Evolutionary conservation across 192 early-diverging fungal species (phyloP).

Genomic region (Thoreauomyces humboldtii): DNA sequence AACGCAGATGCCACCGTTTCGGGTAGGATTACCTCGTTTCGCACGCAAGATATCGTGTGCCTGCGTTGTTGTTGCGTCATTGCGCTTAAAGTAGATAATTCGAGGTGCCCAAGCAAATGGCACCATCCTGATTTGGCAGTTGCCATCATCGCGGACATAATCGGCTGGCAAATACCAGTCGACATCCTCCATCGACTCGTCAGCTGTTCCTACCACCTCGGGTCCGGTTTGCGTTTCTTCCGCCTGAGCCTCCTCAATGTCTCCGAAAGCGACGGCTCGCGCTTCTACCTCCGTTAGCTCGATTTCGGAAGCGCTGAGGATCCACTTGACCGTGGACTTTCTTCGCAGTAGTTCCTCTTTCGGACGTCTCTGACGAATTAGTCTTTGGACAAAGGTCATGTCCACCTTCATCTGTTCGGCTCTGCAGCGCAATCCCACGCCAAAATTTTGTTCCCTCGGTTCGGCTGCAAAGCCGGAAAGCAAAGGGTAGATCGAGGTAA

Average conservation of each 20-base stretch:
- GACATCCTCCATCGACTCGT: neutral
- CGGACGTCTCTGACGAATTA: slow-evolving; percentile 3
- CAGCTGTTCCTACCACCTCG: neutral
- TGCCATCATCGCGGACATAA: slow-evolving; percentile 5
- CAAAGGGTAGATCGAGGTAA: slow-evolving; percentile 39
- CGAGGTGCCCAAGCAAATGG: slow-evolving; percentile 62
- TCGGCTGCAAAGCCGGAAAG: slow-evolving; percentile 43
- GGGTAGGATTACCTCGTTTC: neutral
- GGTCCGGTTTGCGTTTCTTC: neutral
- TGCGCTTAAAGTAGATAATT: slow-evolving; percentile 46
- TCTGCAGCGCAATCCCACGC: slow-evolving; percentile 45
- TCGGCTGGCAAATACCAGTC: slow-evolving; percentile 27
- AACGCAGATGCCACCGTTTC: too few relatives aligned
- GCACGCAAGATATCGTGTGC: slow-evolving; percentile 11
- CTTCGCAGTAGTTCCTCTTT: slow-evolving; percentile 19
- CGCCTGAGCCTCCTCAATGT: neutral
- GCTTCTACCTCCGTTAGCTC: slow-evolving; percentile 49
- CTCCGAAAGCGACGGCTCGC: slow-evolving; percentile 34
- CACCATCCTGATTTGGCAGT: slow-evolving; percentile 36
- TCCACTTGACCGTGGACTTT: slow-evolving; percentile 37
- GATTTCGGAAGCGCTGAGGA: slow-evolving; percentile 22
- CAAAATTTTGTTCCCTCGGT: slow-evolving; percentile 35
- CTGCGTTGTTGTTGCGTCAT: neutral
- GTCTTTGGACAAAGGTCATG: slow-evolving; percentile 37
- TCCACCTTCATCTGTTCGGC: slow-evolving; percentile 46